Conservation (phyloP, 192 early-diverging fungal species). For the Geosiphon pyriformis region DNA sequence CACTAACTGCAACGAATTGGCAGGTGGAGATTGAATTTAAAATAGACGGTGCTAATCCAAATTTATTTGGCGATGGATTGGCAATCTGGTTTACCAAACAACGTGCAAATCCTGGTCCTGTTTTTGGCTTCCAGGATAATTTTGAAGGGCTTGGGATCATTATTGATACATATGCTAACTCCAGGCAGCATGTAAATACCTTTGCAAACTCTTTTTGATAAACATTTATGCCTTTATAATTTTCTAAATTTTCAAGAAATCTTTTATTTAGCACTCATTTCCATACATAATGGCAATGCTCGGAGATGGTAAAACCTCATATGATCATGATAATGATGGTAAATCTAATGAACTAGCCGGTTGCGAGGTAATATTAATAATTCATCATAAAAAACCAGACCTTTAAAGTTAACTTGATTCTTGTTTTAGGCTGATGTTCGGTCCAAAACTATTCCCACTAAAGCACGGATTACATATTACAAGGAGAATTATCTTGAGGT, state of each 20-base stretch:
- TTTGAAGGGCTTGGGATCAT: conserved; percentile 93
- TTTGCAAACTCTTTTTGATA: neutral
- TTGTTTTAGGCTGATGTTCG: conserved; percentile 66
- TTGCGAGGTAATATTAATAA: conserved; percentile 51
- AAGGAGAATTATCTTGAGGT: conserved; percentile 41
- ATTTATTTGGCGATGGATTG: conserved; percentile 92
- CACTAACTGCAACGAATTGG: conserved; percentile 63
- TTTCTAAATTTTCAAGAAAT: neutral
- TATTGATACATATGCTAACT: conserved; percentile 95
- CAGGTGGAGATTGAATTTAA: conserved; percentile 92
- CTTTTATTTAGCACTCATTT: conserved; percentile 57
- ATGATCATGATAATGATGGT: conserved; percentile 84
- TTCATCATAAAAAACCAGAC: neutral
- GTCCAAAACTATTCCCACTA: conserved; percentile 51
- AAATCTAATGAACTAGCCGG: conserved; percentile 56
- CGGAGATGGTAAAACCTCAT: conserved; percentile 83
- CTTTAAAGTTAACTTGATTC: conserved; percentile 9
- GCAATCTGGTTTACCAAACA: conserved; percentile 91
- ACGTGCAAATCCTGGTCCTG: conserved; percentile 62
- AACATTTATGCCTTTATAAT: neutral
- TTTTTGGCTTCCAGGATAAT: conserved; percentile 83
- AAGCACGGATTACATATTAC: conserved; percentile 69
- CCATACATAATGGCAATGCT: conserved; percentile 92
- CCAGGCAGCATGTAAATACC: conserved; percentile 45
- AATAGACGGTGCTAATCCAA: conserved; percentile 66